Percentiles rank a stretch among this genome's conserved stretches.
phyloP scores from a whole-genome alignment of 495 filamentous ascomycete species.

The Aspergillus avenaceus region DNA sequence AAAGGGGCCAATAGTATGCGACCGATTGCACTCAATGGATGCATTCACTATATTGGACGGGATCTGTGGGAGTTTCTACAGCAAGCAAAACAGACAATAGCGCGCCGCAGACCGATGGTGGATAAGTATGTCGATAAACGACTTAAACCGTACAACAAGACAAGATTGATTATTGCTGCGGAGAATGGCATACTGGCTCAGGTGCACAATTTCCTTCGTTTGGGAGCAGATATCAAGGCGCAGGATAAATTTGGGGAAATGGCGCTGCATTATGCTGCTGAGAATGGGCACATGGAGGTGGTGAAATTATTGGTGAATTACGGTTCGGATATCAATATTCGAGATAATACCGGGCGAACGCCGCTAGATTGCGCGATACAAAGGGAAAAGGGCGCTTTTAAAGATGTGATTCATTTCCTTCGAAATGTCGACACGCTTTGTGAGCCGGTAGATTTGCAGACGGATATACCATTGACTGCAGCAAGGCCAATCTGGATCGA shows the following conservation, averaged over 20 bases:
- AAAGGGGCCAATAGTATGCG: neutral
- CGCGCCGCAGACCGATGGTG: neutral
- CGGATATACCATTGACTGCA: neutral
- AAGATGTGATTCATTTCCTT: neutral
- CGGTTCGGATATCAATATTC: neutral
- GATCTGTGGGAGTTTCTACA: neutral
- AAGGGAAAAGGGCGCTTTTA: no score
- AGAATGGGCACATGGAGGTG: neutral
- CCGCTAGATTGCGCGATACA: neutral
- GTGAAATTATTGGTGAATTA: neutral
- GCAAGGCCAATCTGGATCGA: neutral
- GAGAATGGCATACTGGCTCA: neutral
- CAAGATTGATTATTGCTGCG: neutral
- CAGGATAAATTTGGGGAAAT: neutral
- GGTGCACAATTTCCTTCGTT: neutral
- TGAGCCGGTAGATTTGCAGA: neutral
- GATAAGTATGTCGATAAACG: neutral
- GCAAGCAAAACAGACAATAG: neutral
- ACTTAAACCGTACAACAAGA: neutral
- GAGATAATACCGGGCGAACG: neutral
- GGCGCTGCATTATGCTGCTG: neutral
- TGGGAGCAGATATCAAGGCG: neutral
- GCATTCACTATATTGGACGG: neutral
- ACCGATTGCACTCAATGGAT: neutral
- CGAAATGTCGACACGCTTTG: neutral